phyloP scores from a whole-genome alignment of 2,329 filamentous ascomycete genomes.

The Paecilomyces niveus region DNA sequence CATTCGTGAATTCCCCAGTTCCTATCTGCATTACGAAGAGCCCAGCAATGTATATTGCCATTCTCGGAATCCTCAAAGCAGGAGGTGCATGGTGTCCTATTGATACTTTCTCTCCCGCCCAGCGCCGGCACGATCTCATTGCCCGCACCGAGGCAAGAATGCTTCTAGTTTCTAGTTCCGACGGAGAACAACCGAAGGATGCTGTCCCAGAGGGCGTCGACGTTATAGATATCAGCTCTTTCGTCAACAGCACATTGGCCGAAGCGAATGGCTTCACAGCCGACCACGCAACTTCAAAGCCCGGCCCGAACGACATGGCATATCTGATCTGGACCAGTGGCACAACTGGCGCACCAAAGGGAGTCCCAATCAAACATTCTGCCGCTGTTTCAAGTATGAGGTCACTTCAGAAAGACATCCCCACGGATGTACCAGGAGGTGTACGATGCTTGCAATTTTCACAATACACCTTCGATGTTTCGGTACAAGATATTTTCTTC shows the following conservation, averaged over 20 bases:
- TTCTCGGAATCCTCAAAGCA: slow-evolving; percentile 36
- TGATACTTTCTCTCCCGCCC: slow-evolving; percentile 31
- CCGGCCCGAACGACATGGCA: slow-evolving; percentile 15
- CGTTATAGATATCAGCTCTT: slow-evolving; percentile 22
- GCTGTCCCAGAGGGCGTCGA: slow-evolving; percentile 20
- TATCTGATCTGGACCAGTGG: slow-evolving; percentile 37
- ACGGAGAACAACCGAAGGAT: slow-evolving; percentile 14
- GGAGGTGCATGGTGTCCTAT: slow-evolving; percentile 37
- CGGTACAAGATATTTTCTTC: slow-evolving; percentile 27
- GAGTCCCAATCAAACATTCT: slow-evolving; percentile 30
- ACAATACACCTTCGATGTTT: slow-evolving; percentile 35
- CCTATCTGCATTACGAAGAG: slow-evolving; percentile 35
- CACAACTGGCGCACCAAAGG: slow-evolving; percentile 32
- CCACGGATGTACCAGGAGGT: slow-evolving; percentile 17
- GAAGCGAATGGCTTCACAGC: neutral
- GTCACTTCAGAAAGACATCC: slow-evolving; percentile 25
- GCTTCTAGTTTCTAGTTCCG: slow-evolving; percentile 18
- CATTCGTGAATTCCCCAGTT: slow-evolving; percentile 17
- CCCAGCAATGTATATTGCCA: slow-evolving; percentile 31
- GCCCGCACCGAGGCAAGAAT: slow-evolving; percentile 24
- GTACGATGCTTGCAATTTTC: slow-evolving; percentile 31
- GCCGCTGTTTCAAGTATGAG: slow-evolving; percentile 30
- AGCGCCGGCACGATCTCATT: slow-evolving; percentile 33
- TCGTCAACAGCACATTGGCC: neutral
- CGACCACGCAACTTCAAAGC: neutral